Evolutionary conservation across 208 protist species (phyloP), one percentile per base, ranked within the genome.

Genomic region (Wallacemonas sp.): DNA sequence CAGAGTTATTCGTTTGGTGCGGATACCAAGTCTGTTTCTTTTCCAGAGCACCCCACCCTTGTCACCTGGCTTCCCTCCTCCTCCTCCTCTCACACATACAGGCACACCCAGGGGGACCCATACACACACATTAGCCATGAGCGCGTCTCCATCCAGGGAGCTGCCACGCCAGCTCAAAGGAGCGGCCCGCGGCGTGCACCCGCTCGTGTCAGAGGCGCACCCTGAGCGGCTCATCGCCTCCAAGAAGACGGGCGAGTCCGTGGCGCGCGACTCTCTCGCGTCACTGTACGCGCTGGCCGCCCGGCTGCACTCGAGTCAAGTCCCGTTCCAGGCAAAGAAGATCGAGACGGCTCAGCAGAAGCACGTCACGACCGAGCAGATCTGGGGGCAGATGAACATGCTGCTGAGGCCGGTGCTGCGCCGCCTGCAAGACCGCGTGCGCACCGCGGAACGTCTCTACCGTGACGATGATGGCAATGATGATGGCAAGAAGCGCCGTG

Each of bases 331-430:
- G 65, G 70, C 83, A 2, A 81, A 66, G 58, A 39, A 48, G 2
- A 76, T 96, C 27, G 85, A 91, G 39, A 94, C 83, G 11, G 76
- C 78, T 30, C 55, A 58, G 61, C 61, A 73, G 39, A 74, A 79
- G 44, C 76, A 90, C 70, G 80, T 93, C 24, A 92, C 90, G 52
- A 76, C 80, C 41, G 90, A 96, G 62, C 87, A 96, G 70, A 88
- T 96, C 57, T 96, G 90, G 88, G 87, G 87, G 0, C 90, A 96
- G 71, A 77, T 96, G 80, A 87, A 60, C 60, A 74, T 94, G 64
- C 68, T 94, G 32, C 73, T 91, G 56, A 76, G 83, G 11, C 90
- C 90, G 3, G 87, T 96, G 26, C 58, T 96, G 47, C 79, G 87
- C 4, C 90, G 86, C 46, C 70, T 95, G 33, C 78, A 85, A 74